Percentiles rank a stretch among this genome's conserved stretches.
Evolutionary conservation across 441 rosid species (phyloP).

Genomic region (Adansonia gregorii): DNA sequence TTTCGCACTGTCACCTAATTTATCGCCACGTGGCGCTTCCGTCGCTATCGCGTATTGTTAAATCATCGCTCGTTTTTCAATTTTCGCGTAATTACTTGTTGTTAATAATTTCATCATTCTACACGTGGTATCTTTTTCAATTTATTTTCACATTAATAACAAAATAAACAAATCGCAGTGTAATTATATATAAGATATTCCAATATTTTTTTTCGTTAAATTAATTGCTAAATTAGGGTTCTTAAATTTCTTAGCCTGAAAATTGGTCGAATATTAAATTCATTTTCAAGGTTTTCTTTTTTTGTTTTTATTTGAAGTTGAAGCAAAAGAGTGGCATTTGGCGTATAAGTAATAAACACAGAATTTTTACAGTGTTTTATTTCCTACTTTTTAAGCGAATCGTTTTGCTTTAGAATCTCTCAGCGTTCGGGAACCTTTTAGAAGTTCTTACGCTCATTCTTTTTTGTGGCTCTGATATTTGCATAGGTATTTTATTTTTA

Average conservation of each 20-base stretch:
- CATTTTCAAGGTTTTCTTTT: background rate
- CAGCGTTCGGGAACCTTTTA: slow-evolving; percentile 13
- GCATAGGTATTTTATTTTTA: slow-evolving; percentile 19
- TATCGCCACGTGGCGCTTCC: slow-evolving; percentile 43
- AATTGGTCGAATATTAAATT: background rate
- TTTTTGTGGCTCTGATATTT: background rate
- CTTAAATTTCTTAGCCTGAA: background rate
- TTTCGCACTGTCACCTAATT: background rate
- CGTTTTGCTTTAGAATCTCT: slow-evolving; percentile 15
- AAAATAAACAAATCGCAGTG: too few species aligned
- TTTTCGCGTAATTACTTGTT: background rate
- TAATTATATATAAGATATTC: background rate
- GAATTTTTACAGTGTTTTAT: background rate
- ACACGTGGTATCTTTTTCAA: slow-evolving; percentile 19
- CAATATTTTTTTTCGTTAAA: background rate
- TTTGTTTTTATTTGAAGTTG: slow-evolving; percentile 28
- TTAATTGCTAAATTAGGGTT: slow-evolving; percentile 3
- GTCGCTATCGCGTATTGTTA: slow-evolving; percentile 20
- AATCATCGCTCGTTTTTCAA: background rate
- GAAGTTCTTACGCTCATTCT: background rate
- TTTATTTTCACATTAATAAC: background rate
- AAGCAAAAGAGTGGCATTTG: slow-evolving; percentile 33
- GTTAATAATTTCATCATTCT: background rate
- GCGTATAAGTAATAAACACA: slow-evolving; percentile 27
- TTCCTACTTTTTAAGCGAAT: background rate